These are phyloP conservation scores for Alternaria brassicicola DNA, from an alignment of 2,329 filamentous ascomycete genomes.

Conservation along the genomic window DNA sequence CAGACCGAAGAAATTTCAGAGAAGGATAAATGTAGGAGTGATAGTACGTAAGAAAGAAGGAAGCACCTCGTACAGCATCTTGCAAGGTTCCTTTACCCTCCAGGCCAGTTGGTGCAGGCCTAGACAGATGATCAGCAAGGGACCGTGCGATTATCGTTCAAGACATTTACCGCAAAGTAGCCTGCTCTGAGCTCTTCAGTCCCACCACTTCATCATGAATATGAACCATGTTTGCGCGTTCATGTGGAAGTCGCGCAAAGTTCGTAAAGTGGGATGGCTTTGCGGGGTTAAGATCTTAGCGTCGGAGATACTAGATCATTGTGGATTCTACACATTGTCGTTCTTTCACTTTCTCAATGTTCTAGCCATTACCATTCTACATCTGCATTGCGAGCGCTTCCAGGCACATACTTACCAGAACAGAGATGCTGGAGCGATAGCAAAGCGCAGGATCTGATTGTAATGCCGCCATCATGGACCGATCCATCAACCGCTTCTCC, in stretches of 20 bases:
- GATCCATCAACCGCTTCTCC: constrained; percentile 14
- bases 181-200: constrained; percentile 20
- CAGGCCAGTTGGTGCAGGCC: constrained; percentile 41
- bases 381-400: background rate
- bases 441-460: constrained; percentile 4
- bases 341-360: background rate
- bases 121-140: constrained; percentile 7
- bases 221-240: constrained; percentile 18
- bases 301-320: background rate
- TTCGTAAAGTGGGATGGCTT: constrained; percentile 2
- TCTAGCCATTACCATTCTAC: background rate
- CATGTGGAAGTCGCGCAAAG: constrained; percentile 8
- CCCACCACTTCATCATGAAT: constrained; percentile 25
- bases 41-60: constrained; percentile 9
- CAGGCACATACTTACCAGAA: background rate
- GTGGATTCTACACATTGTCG: background rate
- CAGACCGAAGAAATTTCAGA: background rate
- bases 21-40: background rate
- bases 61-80: constrained; percentile 49
- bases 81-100: constrained; percentile 28
- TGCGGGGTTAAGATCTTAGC: constrained; percentile 32
- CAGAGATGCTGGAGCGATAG: constrained; percentile 25
- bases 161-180: constrained; percentile 24
- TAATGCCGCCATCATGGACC: constrained; percentile 33
- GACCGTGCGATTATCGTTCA: background rate